Conservation (phyloP, 345 rosid genomes). For the Eucalyptus urophylla region DNA sequence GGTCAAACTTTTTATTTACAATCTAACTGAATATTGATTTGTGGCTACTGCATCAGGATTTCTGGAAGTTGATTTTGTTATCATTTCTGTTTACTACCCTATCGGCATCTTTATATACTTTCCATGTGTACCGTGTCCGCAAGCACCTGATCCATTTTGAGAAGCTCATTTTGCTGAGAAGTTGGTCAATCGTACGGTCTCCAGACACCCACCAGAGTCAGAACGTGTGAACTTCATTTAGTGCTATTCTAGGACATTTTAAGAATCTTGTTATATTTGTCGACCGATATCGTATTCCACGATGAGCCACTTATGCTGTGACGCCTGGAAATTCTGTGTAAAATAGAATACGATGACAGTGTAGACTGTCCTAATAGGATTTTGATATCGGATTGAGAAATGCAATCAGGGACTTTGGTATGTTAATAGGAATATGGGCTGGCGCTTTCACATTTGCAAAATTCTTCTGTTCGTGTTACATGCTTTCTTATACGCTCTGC, state of each 20-base stretch:
- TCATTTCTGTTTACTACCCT: constrained; percentile 32
- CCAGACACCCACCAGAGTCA: not conserved
- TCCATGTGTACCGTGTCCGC: constrained; percentile 40
- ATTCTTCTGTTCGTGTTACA: not conserved
- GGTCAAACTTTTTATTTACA: not conserved
- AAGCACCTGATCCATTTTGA: constrained; percentile 62
- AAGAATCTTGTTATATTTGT: not conserved
- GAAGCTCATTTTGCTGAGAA: constrained; percentile 7
- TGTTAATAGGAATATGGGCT: not conserved
- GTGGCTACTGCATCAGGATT: constrained; percentile 32
- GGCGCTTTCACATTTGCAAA: not conserved
- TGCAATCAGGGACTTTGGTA: not conserved
- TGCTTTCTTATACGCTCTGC: not conserved
- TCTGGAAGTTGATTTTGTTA: constrained; percentile 66
- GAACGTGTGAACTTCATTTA: not conserved
- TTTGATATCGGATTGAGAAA: not conserved
- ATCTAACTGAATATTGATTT: not conserved
- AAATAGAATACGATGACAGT: not conserved
- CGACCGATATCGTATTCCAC: not conserved
- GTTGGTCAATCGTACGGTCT: not conserved
- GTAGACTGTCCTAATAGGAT: not conserved
- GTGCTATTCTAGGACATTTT: not conserved
- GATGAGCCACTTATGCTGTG: not conserved
- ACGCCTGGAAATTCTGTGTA: not conserved
- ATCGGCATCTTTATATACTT: constrained; percentile 44